Percentiles rank a stretch among this genome's conserved stretches.
phyloP scores from a whole-genome alignment of 257 asterid species.

The Przewalskia tangutica region DNA sequence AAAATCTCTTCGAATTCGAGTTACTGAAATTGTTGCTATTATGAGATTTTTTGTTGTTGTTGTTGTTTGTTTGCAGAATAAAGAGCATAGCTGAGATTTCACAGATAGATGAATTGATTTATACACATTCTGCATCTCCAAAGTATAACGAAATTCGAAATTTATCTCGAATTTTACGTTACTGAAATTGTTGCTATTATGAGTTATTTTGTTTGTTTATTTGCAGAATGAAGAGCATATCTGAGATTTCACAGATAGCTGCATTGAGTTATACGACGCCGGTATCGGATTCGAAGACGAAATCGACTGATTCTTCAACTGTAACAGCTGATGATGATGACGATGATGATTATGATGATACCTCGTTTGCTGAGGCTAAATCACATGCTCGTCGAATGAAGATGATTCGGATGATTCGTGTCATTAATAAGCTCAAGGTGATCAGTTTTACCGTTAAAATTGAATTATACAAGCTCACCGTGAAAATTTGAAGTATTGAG shows the following conservation, averaged over 20 bases:
- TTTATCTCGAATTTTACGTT: background rate
- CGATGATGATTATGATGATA: background rate
- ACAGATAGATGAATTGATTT: background rate
- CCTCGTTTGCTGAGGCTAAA: background rate
- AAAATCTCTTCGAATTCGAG: background rate
- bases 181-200: background rate
- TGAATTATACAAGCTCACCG: background rate
- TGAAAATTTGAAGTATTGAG: background rate
- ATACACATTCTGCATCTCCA: slow-evolving; percentile 16
- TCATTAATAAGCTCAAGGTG: background rate
- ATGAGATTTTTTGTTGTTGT: background rate
- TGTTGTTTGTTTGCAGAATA: slow-evolving; percentile 2
- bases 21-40: background rate
- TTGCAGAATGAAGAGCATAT: slow-evolving; percentile 16
- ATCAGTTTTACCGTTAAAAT: background rate
- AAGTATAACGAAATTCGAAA: background rate
- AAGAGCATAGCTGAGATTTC: slow-evolving; percentile 9
- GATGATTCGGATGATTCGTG: background rate
- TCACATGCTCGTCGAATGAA: background rate
- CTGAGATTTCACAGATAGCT: background rate
- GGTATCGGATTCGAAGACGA: background rate
- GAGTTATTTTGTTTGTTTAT: background rate
- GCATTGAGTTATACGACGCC: background rate
- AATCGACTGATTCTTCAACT: background rate
- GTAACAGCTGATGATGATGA: background rate